A percentile compares a stretch with the other conserved stretches of the same genome.
Conservation (phyloP, 2,329 filamentous ascomycete species). For the Pseudonectria foliicola region DNA sequence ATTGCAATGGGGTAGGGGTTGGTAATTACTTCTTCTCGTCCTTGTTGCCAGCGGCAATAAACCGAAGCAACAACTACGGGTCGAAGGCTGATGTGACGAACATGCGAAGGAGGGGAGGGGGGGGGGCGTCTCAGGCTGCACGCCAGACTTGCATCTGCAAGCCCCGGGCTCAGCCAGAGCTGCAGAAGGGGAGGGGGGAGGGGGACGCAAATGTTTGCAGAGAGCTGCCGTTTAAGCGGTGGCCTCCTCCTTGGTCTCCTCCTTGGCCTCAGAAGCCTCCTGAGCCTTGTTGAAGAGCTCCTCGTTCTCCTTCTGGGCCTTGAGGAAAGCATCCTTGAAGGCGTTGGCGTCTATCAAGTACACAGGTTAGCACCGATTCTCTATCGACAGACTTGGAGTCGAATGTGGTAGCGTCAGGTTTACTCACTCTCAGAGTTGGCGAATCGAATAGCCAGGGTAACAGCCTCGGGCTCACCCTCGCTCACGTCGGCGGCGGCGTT, state of each 20-base stretch:
- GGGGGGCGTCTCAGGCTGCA: not conserved
- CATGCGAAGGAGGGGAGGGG: not conserved
- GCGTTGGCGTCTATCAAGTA: conserved; percentile 72
- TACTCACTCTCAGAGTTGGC: conserved; percentile 91
- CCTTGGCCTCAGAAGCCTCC: conserved; percentile 13
- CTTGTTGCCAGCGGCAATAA: too few relatives aligned
- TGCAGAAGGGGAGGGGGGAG: too few relatives aligned
- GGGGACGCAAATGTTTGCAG: not conserved
- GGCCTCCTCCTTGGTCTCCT: conserved; percentile 15
- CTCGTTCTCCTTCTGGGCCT: conserved; percentile 95
- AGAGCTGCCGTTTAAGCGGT: conserved; percentile 13
- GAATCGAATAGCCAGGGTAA: conserved; percentile 94
- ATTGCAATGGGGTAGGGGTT: too few relatives aligned
- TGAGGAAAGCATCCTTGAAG: conserved; percentile 97
- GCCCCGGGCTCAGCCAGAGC: not conserved
- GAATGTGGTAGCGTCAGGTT: not conserved
- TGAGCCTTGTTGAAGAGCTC: conserved; percentile 59
- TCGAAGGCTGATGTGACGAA: conserved; percentile 14
- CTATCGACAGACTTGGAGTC: too few relatives aligned
- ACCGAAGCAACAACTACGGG: too few relatives aligned
- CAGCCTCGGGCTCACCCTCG: conserved; percentile 93
- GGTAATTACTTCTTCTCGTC: too few relatives aligned
- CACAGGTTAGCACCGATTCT: conserved; percentile 19
- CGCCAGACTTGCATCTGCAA: too few relatives aligned
- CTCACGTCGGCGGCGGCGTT: conserved; percentile 96